phyloP scores from a whole-genome alignment of 192 early-diverging fungal species.

The Podila verticillata region DNA sequence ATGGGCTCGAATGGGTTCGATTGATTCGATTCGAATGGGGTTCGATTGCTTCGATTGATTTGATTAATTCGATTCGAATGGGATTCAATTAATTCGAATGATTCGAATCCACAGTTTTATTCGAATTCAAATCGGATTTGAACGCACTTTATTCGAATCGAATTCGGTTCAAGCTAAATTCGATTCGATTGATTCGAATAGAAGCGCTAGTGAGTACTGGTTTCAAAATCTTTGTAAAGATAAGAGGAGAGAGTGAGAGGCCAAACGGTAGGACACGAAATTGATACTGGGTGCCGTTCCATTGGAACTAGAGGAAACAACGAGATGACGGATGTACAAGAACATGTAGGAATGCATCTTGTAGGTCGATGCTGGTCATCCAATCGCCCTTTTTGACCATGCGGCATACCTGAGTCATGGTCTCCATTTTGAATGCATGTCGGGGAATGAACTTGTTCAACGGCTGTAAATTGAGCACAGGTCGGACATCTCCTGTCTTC shows the following conservation, averaged over 20 bases:
- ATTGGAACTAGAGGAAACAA: slow-evolving; percentile 23
- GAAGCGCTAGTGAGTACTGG: no score
- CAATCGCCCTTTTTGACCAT: slow-evolving; percentile 9
- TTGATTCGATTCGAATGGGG: no score
- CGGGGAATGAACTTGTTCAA: slow-evolving; percentile 3
- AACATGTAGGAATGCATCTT: slow-evolving; percentile 47
- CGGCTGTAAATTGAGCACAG: slow-evolving; percentile 5
- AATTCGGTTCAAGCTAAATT: no score
- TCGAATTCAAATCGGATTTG: no score
- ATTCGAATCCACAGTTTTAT: no score
- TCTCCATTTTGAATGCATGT: slow-evolving; percentile 15
- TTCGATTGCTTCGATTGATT: no score
- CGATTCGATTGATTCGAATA: no score
- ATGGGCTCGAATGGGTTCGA: no score
- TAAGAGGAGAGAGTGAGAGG: slow-evolving; percentile 12
- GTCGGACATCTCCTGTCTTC: slow-evolving; percentile 10
- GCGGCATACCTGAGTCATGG: slow-evolving; percentile 4
- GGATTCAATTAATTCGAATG: no score
- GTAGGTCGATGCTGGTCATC: slow-evolving; percentile 24
- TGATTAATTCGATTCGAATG: no score
- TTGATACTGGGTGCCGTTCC: slow-evolving; percentile 21
- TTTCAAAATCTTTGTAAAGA: slow-evolving; percentile 10
- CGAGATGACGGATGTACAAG: slow-evolving; percentile 9
- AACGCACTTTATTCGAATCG: no score
- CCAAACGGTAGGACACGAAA: slow-evolving; percentile 35